A percentile compares a stretch with the other conserved stretches of the same genome.
Evolutionary conservation across 169 alveolate genomes (phyloP).

Genomic region (Eimeria sp.): DNA sequence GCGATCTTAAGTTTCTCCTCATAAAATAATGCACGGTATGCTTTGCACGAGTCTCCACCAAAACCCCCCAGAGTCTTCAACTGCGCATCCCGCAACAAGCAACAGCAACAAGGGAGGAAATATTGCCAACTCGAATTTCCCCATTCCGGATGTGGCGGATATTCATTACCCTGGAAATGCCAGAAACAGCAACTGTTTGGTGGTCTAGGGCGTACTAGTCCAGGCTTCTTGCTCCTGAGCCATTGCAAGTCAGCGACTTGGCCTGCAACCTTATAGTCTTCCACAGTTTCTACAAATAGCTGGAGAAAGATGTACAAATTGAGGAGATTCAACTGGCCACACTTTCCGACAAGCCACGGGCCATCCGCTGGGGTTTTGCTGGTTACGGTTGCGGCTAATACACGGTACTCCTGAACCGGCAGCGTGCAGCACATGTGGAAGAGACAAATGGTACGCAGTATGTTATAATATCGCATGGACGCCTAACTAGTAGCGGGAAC

Average conservation of each 20-base stretch:
- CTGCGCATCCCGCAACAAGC: slow-evolving; percentile 22
- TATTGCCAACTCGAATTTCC: not conserved
- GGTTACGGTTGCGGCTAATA: slow-evolving; percentile 31
- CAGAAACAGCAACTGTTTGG: not conserved
- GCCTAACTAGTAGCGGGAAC: not conserved
- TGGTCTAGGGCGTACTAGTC: not conserved
- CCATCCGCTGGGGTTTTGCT: slow-evolving; percentile 58
- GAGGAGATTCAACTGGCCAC: slow-evolving; percentile 74
- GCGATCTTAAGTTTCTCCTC: slow-evolving; percentile 76
- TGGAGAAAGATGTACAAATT: slow-evolving; percentile 66
- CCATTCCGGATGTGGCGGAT: not conserved
- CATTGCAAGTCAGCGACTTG: slow-evolving; percentile 52
- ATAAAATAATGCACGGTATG: slow-evolving; percentile 74
- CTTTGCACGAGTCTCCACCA: slow-evolving; percentile 36
- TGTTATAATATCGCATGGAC: not conserved
- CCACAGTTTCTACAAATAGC: slow-evolving; percentile 71
- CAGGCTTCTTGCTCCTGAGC: slow-evolving; percentile 21
- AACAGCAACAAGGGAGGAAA: not conserved
- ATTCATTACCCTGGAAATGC: not conserved
- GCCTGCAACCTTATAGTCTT: slow-evolving; percentile 54
- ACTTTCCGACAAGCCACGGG: slow-evolving; percentile 78
- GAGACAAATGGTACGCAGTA: not conserved
- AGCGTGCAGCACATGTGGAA: not conserved
- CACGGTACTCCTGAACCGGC: slow-evolving; percentile 47
- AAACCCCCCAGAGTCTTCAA: not conserved